A percentile compares a stretch with the other conserved stretches of the same genome.
Conservation (phyloP, 2,329 filamentous ascomycete genomes). For the Fusarium sp. region DNA sequence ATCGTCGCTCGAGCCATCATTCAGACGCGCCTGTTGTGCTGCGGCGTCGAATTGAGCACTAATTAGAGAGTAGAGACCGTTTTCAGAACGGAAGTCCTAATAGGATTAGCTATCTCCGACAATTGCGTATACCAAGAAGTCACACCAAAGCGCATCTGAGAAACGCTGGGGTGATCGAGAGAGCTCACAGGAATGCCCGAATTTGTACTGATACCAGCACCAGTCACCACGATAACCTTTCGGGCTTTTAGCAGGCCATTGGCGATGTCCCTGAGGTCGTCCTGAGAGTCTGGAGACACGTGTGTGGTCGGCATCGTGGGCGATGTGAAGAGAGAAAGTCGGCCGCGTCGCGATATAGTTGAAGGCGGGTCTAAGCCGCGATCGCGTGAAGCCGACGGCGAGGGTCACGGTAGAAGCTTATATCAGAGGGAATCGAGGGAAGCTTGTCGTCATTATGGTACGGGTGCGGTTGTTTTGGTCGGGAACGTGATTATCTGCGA, state of each 20-base stretch:
- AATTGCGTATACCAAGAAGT: background rate
- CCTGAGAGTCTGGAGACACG: slow-evolving; percentile 63
- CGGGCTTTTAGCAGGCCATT: slow-evolving; percentile 72
- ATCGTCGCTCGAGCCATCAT: slow-evolving; percentile 43
- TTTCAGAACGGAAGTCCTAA: slow-evolving; percentile 78
- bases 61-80: slow-evolving; percentile 79
- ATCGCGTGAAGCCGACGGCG: slow-evolving; percentile 38
- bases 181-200: slow-evolving; percentile 76
- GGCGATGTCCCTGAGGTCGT: slow-evolving; percentile 73
- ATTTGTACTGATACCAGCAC: slow-evolving; percentile 81
- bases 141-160: slow-evolving; percentile 6
- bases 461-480: background rate
- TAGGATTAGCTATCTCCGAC: slow-evolving; percentile 28
- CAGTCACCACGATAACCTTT: slow-evolving; percentile 78
- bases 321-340: slow-evolving; percentile 26
- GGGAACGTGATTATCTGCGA: background rate
- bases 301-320: slow-evolving; percentile 69
- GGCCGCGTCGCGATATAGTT: slow-evolving; percentile 45
- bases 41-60: slow-evolving; percentile 74
- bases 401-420: slow-evolving; percentile 21
- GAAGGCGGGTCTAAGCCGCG: slow-evolving; percentile 31
- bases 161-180: slow-evolving; percentile 22
- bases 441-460: slow-evolving; percentile 39
- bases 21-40: slow-evolving; percentile 52
- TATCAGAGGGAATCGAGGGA: slow-evolving; percentile 2